These are phyloP conservation scores for Pyrus pyrifolia DNA, from an alignment of 306 rosid species.

Conservation along the genomic window DNA sequence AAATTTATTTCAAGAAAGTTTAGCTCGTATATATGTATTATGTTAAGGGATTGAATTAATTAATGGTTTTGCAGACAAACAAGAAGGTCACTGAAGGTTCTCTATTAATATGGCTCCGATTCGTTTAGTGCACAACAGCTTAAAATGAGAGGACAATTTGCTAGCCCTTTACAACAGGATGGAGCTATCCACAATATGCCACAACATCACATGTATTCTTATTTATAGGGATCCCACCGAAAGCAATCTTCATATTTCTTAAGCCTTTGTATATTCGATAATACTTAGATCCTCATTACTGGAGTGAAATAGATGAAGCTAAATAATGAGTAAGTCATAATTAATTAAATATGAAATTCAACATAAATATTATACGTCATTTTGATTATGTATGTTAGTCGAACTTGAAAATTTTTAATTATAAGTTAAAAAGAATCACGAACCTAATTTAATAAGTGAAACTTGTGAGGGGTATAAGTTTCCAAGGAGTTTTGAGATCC, in stretches of 20 bases:
- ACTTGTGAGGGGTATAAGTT: background rate
- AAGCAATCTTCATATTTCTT: conserved; percentile 45
- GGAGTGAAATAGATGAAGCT: background rate
- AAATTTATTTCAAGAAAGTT: too few relatives aligned
- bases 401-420: too few relatives aligned
- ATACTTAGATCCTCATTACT: too few relatives aligned
- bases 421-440: background rate
- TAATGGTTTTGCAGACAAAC: background rate
- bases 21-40: background rate
- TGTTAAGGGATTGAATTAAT: background rate
- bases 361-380: too few relatives aligned
- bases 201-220: conserved; percentile 67
- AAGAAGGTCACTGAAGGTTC: background rate
- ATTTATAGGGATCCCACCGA: conserved; percentile 37
- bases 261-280: background rate
- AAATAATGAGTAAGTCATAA: background rate
- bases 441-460: background rate
- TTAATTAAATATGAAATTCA: background rate
- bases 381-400: too few relatives aligned
- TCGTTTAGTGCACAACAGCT: conserved; percentile 13
- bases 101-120: background rate
- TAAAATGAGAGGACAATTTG: conserved; percentile 46
- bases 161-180: conserved; percentile 21
- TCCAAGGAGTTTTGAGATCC: background rate
- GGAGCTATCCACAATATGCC: conserved; percentile 31